A percentile compares a stretch with the other conserved stretches of the same genome.
Evolutionary conservation across 148 eudicot genomes (phyloP).

Genomic region (Polygonum aviculare): DNA sequence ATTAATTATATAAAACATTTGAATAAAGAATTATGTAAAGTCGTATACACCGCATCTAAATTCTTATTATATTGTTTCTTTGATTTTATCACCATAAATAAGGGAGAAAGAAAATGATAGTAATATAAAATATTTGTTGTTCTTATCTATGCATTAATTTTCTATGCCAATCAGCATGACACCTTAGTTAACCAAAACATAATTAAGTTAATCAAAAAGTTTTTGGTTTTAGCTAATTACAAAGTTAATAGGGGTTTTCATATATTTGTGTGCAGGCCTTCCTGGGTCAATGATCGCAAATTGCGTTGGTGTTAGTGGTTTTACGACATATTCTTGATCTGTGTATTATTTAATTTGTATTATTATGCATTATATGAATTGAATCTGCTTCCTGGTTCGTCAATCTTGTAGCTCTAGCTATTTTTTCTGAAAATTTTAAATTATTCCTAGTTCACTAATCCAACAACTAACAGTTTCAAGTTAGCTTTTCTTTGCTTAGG

Average conservation of each 20-base stretch:
- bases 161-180: conserved; percentile 4
- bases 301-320: conserved; percentile 1
- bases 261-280: conserved; percentile 5
- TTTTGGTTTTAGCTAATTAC: background rate
- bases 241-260: background rate
- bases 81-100: background rate
- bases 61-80: background rate
- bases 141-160: conserved; percentile 7
- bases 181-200: background rate
- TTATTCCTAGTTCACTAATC: background rate
- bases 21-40: background rate
- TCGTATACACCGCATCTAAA: conserved; percentile 9
- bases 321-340: background rate
- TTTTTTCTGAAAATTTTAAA: background rate
- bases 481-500: too few species aligned
- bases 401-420: background rate
- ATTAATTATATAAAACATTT: background rate
- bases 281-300: conserved; percentile 6
- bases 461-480: background rate
- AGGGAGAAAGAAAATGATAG: background rate
- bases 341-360: background rate
- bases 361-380: background rate
- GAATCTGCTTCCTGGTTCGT: background rate
- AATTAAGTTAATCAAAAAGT: conserved; percentile 3
- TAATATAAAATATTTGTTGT: conserved; percentile 2